Percentiles rank a stretch among this genome's conserved stretches.
Evolutionary conservation across 1,139 yeast species (phyloP).

Genomic region (Pichia cactophila): DNA sequence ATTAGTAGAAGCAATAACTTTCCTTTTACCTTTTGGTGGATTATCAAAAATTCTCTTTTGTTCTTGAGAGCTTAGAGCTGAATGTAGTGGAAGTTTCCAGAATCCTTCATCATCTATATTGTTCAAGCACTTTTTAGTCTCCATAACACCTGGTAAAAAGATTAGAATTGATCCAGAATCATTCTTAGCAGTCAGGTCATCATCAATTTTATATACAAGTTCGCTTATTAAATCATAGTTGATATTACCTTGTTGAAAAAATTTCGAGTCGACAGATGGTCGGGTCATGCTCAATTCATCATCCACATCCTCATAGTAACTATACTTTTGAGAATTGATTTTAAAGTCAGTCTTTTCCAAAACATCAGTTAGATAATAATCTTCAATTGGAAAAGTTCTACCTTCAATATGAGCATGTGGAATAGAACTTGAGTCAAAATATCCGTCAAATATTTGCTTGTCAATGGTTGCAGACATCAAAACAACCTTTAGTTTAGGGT

Average conservation of each 20-base stretch:
- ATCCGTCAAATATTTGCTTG: constrained; percentile 55
- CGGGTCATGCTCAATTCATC: constrained; percentile 29
- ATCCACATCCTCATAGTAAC: constrained; percentile 2
- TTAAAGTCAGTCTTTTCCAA: constrained; percentile 48
- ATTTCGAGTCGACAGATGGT: constrained; percentile 58
- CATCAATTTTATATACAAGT: constrained; percentile 48
- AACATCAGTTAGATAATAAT: constrained; percentile 61
- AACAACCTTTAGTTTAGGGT: constrained; percentile 55
- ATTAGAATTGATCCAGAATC: constrained; percentile 71
- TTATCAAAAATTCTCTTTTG: constrained; percentile 63
- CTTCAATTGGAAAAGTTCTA: constrained; percentile 84
- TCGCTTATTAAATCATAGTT: constrained; percentile 65
- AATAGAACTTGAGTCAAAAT: constrained; percentile 40
- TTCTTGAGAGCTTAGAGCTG: constrained; percentile 77
- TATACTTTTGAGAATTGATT: constrained; percentile 25
- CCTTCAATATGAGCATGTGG: constrained; percentile 79
- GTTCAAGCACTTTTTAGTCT: constrained; percentile 57
- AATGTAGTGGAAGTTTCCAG: constrained; percentile 68
- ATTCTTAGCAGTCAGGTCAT: constrained; percentile 32
- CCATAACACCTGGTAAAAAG: constrained; percentile 87
- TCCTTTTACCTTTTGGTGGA: constrained; percentile 50
- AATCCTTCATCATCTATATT: constrained; percentile 22
- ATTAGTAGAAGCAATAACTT: constrained; percentile 84
- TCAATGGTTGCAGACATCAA: constrained; percentile 96
- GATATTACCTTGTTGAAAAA: constrained; percentile 56